Conservation (phyloP, 306 rosid species). For the Pyrus communis region DNA sequence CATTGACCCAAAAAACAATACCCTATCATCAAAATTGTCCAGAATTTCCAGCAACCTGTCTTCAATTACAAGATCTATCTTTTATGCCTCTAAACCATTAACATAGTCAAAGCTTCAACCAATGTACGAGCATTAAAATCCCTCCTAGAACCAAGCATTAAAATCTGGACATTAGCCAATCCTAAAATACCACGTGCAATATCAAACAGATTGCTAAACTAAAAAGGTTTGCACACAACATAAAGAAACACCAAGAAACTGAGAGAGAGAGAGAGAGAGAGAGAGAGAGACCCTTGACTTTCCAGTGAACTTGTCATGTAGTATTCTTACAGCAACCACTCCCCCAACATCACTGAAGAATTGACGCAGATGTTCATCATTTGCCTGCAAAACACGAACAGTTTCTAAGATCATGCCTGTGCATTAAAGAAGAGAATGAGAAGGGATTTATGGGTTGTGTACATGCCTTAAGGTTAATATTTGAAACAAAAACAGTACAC, state of each 20-base stretch:
- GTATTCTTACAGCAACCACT: conserved; percentile 69
- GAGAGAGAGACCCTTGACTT: conserved; percentile 70
- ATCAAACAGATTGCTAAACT: background rate
- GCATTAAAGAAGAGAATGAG: background rate
- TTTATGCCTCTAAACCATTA: background rate
- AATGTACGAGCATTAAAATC: background rate
- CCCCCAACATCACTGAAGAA: conserved; percentile 86
- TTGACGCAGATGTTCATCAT: conserved; percentile 50
- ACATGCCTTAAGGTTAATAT: conserved; percentile 51
- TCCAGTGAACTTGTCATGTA: conserved; percentile 73
- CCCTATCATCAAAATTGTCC: background rate
- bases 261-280: background rate
- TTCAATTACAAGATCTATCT: background rate
- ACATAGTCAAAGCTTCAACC: background rate
- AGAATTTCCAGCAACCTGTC: background rate
- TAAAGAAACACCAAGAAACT: background rate
- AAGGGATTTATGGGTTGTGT: background rate
- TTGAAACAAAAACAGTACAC: conserved; percentile 83
- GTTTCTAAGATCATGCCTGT: background rate
- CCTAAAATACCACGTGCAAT: background rate
- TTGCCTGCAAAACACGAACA: conserved; percentile 51
- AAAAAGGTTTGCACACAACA: background rate
- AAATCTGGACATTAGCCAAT: background rate
- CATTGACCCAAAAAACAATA: no score
- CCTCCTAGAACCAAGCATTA: background rate